These are phyloP conservation scores for Kingdonia uniflora DNA, from an alignment of 164 flowering plant species.

Conservation along the genomic window DNA sequence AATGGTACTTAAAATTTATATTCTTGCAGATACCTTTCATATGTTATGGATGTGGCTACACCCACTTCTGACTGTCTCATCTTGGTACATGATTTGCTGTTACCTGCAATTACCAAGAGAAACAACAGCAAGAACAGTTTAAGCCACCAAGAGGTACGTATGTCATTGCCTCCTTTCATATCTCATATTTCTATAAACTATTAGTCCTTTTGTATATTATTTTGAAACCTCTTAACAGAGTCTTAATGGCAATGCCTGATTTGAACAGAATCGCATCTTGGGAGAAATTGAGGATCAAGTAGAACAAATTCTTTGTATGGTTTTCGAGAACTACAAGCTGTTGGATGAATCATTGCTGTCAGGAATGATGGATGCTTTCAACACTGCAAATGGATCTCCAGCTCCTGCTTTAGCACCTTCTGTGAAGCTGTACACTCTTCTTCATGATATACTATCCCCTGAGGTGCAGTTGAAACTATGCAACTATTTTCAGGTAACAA, in stretches of 20 bases:
- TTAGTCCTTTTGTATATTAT: background rate
- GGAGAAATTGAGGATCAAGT: conserved; percentile 83
- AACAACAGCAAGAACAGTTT: conserved; percentile 39
- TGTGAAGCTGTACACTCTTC: conserved; percentile 68
- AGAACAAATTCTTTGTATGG: conserved; percentile 66
- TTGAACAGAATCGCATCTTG: conserved; percentile 67
- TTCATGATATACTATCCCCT: conserved; percentile 78
- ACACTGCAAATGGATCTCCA: conserved; percentile 67
- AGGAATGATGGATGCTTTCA: conserved; percentile 64
- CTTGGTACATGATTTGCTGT: conserved; percentile 60
- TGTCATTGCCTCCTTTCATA: background rate
- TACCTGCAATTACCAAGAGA: conserved; percentile 74
- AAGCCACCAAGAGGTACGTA: conserved; percentile 90
- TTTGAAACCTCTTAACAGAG: conserved; percentile 2
- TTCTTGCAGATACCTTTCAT: conserved; percentile 73
- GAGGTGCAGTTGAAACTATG: conserved; percentile 68
- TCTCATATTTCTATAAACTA: background rate
- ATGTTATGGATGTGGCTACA: conserved; percentile 95
- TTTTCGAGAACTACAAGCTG: conserved; percentile 85
- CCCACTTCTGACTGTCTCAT: conserved; percentile 87
- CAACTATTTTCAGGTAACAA: conserved; percentile 71
- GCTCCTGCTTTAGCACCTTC: conserved; percentile 83
- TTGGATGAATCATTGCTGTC: conserved; percentile 71
- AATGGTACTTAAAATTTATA: conserved; percentile 6
- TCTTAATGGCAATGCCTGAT: conserved; percentile 3